Conservation (phyloP, 2,329 filamentous ascomycete genomes). For the Alternaria arborescens region DNA sequence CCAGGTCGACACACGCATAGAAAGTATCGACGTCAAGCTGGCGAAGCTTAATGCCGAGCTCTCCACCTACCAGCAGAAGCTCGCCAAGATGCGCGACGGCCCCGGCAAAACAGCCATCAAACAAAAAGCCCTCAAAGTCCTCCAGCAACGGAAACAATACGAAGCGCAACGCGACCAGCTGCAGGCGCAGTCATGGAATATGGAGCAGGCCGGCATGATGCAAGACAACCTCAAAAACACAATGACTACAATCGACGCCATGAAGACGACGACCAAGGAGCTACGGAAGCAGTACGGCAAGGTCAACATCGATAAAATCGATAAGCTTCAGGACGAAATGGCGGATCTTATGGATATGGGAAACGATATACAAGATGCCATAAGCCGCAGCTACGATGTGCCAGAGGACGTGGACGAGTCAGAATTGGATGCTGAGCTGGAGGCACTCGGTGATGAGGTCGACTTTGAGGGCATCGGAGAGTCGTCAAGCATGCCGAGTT, state of each 20-base stretch:
- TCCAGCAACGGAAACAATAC: slow-evolving; percentile 93
- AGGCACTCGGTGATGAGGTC: slow-evolving; percentile 93
- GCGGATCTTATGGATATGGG: slow-evolving; percentile 96
- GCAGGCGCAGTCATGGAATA: slow-evolving; percentile 95
- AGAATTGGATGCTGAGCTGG: slow-evolving; percentile 94
- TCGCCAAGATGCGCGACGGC: slow-evolving; percentile 92
- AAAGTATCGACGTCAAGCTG: slow-evolving; percentile 92
- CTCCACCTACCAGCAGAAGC: slow-evolving; percentile 83
- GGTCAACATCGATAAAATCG: slow-evolving; percentile 96
- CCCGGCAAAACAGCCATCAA: slow-evolving; percentile 93
- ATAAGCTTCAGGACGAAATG: slow-evolving; percentile 98
- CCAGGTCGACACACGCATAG: slow-evolving; percentile 81
- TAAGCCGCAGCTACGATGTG: slow-evolving; percentile 89
- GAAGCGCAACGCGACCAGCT: slow-evolving; percentile 94
- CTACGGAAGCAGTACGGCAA: slow-evolving; percentile 95
- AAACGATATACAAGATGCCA: slow-evolving; percentile 97
- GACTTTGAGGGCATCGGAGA: slow-evolving; percentile 77
- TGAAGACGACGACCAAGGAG: slow-evolving; percentile 96
- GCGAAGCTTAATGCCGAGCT: slow-evolving; percentile 92
- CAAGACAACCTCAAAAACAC: slow-evolving; percentile 98
- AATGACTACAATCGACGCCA: slow-evolving; percentile 96
- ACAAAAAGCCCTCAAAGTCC: slow-evolving; percentile 91
- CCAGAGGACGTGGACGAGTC: slow-evolving; percentile 97
- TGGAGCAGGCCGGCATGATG: slow-evolving; percentile 99
- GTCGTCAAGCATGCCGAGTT: slow-evolving; percentile 75